A percentile compares a stretch with the other conserved stretches of the same genome.
Evolutionary conservation across 257 asterid genomes (phyloP).

Genomic region (Agastache rugosa): DNA sequence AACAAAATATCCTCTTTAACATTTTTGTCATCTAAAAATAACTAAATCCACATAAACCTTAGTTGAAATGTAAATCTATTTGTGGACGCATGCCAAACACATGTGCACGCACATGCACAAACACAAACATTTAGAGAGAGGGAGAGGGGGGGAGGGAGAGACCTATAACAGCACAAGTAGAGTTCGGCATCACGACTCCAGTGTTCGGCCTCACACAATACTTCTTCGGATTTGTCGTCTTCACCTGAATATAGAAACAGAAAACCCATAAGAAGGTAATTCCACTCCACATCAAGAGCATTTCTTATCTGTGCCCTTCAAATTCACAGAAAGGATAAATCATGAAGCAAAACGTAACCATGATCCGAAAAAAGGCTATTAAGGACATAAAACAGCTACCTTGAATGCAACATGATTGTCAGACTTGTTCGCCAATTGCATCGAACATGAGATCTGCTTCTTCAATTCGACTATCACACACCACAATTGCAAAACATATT

Average conservation of each 20-base stretch:
- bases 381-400: conserved; percentile 47
- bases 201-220: conserved; percentile 78
- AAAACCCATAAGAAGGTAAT: conserved; percentile 17
- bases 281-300: conserved; percentile 18
- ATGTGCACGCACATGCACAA: not conserved
- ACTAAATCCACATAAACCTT: conserved; percentile 13
- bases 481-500: conserved; percentile 27
- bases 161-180: conserved; percentile 63
- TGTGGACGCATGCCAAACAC: not conserved
- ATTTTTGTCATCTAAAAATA: conserved; percentile 11
- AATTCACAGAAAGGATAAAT: conserved; percentile 9
- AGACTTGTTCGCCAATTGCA: conserved; percentile 71
- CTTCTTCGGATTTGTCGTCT: conserved; percentile 77
- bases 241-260: conserved; percentile 50
- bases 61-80: conserved; percentile 4
- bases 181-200: conserved; percentile 62
- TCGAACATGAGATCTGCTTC: conserved; percentile 87
- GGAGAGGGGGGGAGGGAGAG: not conserved
- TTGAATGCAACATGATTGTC: conserved; percentile 74
- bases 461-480: conserved; percentile 67
- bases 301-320: conserved; percentile 2
- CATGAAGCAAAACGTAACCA: not conserved
- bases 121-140: not conserved
- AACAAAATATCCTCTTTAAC: not conserved
- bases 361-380: conserved; percentile 5